Conservation (phyloP, 2,329 filamentous ascomycete species). For the Fusarium temperatum region DNA sequence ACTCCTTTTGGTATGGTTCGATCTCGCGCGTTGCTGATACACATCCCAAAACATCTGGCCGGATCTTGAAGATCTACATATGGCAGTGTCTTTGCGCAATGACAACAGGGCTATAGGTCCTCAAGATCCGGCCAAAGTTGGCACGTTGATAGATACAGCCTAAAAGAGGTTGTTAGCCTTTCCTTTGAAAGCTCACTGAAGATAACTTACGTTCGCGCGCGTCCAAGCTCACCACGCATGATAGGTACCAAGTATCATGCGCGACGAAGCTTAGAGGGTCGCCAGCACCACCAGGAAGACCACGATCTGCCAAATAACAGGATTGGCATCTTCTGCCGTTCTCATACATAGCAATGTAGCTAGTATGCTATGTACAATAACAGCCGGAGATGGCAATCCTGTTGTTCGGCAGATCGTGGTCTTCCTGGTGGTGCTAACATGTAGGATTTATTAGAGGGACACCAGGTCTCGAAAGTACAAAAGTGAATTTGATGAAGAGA, state of each 20-base stretch:
- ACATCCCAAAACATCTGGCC: not conserved
- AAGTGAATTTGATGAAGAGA: not conserved
- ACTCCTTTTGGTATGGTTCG: not conserved
- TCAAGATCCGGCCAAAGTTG: not conserved
- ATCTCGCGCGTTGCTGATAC: not conserved
- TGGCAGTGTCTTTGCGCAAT: not conserved
- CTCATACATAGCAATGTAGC: not conserved
- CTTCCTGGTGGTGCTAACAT: not conserved
- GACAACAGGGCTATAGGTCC: not conserved
- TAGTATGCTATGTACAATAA: not conserved
- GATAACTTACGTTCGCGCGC: not conserved
- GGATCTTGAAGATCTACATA: not conserved
- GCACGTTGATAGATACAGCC: not conserved
- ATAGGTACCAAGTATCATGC: not conserved
- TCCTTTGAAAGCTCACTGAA: rapidly evolving
- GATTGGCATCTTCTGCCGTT: not conserved
- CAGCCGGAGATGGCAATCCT: not conserved
- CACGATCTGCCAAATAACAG: not conserved
- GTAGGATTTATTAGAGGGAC: not conserved
- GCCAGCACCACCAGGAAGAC: not conserved
- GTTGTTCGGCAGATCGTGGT: not conserved
- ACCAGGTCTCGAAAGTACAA: not conserved
- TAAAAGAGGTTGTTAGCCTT: not conserved
- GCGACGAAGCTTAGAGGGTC: not conserved
- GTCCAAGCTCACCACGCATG: not conserved